Conservation (phyloP, 768 basidiomycete species). For the Boletus fagicola region DNA sequence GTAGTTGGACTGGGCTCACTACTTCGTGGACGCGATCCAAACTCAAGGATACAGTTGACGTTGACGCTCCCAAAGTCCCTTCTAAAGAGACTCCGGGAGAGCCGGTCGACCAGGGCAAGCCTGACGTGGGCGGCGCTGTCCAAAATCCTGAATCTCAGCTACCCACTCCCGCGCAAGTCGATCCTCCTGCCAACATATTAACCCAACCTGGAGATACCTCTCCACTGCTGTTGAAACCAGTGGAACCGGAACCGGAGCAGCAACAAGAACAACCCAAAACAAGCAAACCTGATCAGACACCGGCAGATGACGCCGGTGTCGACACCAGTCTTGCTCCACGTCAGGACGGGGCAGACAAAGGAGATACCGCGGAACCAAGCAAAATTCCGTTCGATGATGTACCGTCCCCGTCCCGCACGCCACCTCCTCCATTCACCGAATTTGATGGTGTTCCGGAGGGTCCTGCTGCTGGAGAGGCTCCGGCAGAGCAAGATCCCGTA, state of each 20-base stretch:
- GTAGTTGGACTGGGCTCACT: conserved; percentile 1
- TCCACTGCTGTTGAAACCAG: conserved; percentile 5
- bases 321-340: conserved; percentile 7
- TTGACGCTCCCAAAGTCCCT: not conserved
- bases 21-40: conserved; percentile 2
- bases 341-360: not conserved
- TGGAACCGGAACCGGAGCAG: not conserved
- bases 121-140: conserved; percentile 1
- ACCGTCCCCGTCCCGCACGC: conserved; percentile 12
- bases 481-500: conserved; percentile 7
- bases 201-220: conserved; percentile 8
- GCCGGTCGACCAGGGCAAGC: conserved; percentile 1
- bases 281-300: not conserved
- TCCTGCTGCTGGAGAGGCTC: conserved; percentile 5
- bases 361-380: not conserved
- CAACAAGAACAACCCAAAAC: not conserved
- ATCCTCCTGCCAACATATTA: conserved; percentile 17
- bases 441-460: conserved; percentile 9
- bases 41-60: not conserved
- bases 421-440: conserved; percentile 31
- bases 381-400: conserved; percentile 10
- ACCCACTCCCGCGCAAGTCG: conserved; percentile 27
- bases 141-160: conserved; percentile 10
- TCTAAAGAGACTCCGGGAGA: conserved; percentile 3
- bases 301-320: conserved; percentile 5